Percentiles rank a stretch among this genome's conserved stretches.
phyloP scores from a whole-genome alignment of 257 asterid genomes.

The Rehmannia glutinosa region DNA sequence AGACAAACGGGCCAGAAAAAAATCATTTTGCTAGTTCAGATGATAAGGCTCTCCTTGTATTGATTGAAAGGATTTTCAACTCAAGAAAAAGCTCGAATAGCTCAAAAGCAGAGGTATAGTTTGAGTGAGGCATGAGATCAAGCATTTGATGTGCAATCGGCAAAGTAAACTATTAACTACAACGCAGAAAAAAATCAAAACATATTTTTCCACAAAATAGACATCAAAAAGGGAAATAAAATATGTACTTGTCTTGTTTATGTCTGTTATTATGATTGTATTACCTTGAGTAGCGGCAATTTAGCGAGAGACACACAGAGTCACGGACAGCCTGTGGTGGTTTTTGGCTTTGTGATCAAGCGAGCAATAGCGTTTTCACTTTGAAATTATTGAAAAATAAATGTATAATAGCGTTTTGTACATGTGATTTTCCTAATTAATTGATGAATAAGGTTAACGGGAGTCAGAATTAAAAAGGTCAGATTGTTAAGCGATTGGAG shows the following conservation, averaged over 20 bases:
- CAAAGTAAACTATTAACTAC: background rate
- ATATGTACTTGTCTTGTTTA: background rate
- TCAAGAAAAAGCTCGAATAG: background rate
- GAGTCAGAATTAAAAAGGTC: too few relatives aligned
- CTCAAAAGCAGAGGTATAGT: background rate
- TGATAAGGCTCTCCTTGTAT: background rate
- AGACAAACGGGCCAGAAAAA: background rate
- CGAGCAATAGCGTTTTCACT: too few relatives aligned
- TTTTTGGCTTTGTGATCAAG: background rate
- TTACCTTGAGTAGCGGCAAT: background rate
- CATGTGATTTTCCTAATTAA: too few relatives aligned
- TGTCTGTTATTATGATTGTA: background rate
- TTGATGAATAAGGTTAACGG: too few relatives aligned
- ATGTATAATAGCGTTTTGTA: too few relatives aligned
- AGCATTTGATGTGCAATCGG: slow-evolving; percentile 21
- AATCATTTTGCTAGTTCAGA: background rate
- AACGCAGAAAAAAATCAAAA: background rate
- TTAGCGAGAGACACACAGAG: background rate
- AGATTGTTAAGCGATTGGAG: too few relatives aligned
- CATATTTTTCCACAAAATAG: background rate
- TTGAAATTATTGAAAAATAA: too few relatives aligned
- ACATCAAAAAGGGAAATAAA: background rate
- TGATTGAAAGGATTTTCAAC: background rate
- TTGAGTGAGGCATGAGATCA: slow-evolving; percentile 24
- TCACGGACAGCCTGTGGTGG: background rate